Evolutionary conservation across 2,329 filamentous ascomycete species (phyloP).

Genomic region (Colletotrichum sp.): DNA sequence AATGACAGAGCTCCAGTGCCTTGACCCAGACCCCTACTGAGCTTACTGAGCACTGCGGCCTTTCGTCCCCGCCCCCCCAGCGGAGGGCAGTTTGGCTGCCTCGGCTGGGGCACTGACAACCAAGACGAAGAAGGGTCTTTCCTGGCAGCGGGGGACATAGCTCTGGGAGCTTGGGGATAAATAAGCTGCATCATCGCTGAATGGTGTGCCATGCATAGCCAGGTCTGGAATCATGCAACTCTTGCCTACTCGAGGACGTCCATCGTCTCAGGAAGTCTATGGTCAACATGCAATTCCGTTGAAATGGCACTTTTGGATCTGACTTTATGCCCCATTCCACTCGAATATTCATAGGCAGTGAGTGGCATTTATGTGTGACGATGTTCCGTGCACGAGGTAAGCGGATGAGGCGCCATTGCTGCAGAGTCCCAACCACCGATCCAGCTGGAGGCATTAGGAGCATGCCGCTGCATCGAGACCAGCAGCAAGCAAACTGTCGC

Average conservation of each 20-base stretch:
- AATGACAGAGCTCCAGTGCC: not conserved
- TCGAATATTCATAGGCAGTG: not conserved
- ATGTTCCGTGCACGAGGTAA: not conserved
- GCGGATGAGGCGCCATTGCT: not conserved
- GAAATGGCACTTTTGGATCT: not conserved
- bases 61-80: not conserved
- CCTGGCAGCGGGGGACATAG: constrained; percentile 2
- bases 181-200: not conserved
- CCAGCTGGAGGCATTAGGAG: not conserved
- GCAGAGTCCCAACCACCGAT: not conserved
- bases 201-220: not conserved
- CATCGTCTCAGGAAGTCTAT: not conserved
- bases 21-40: not conserved
- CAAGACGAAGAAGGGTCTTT: not conserved
- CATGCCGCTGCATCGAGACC: not conserved
- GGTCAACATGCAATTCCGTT: not conserved
- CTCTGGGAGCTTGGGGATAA: constrained; percentile 6
- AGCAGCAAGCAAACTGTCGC: not conserved
- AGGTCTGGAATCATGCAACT: not conserved
- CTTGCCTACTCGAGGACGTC: not conserved
- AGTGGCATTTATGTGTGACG: not conserved
- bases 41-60: not conserved
- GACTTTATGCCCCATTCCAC: not conserved
- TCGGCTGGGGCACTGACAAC: not conserved
- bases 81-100: not conserved